Evolutionary conservation across 306 rosid genomes (phyloP).

Genomic region (Cajanus cajan): DNA sequence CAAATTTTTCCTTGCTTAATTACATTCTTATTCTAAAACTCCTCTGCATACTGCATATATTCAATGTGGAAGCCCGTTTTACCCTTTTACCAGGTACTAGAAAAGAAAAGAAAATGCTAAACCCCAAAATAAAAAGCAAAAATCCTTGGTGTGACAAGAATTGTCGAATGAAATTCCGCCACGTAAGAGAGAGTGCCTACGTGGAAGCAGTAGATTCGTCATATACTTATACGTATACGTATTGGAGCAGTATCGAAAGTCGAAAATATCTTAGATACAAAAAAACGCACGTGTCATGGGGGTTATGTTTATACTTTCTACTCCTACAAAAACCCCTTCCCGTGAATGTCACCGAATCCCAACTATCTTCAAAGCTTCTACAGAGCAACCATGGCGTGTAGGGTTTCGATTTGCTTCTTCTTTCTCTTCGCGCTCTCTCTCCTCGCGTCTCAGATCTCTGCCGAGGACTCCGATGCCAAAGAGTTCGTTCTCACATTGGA

Average conservation of each 20-base stretch:
- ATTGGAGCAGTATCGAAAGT: too few species aligned
- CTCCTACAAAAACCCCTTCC: not conserved
- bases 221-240: too few species aligned
- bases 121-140: not conserved
- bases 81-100: not conserved
- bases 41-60: not conserved
- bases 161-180: conserved; percentile 19
- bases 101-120: not conserved
- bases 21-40: not conserved
- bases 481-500: conserved; percentile 85
- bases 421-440: conserved; percentile 31
- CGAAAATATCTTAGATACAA: not conserved
- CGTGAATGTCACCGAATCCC: not conserved
- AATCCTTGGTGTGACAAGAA: conserved; percentile 43
- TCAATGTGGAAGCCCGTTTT: not conserved
- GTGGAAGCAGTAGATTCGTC: conserved; percentile 17
- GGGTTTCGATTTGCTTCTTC: conserved; percentile 39
- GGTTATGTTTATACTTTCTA: not conserved
- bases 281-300: not conserved
- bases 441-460: conserved; percentile 36
- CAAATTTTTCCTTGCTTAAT: too few species aligned
- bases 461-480: conserved; percentile 60
- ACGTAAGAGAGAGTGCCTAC: conserved; percentile 1
- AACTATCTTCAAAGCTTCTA: not conserved
- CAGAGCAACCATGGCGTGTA: conserved; percentile 50